These are phyloP conservation scores for Citrullus amarus DNA, from an alignment of 306 rosid genomes.

Conservation along the genomic window DNA sequence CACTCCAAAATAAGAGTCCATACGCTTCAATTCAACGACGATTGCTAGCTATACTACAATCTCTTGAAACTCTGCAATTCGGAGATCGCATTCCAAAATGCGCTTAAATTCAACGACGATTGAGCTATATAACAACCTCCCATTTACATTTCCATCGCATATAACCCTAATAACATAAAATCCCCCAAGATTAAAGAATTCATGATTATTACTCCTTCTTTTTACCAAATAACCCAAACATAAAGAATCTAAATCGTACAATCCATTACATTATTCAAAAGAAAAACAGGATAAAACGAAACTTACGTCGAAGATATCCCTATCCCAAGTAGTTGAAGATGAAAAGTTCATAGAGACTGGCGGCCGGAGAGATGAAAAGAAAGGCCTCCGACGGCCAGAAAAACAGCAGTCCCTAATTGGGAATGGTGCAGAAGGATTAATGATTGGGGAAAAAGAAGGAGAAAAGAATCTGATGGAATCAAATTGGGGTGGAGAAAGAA, in stretches of 20 bases:
- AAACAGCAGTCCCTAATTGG: not conserved
- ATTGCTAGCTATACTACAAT: not conserved
- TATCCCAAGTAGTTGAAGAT: not conserved
- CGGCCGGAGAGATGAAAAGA: not conserved
- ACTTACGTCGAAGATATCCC: not conserved
- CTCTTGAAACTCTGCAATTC: no score
- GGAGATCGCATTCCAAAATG: no score
- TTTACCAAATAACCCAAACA: no score
- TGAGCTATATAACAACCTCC: no score
- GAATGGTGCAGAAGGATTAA: not conserved
- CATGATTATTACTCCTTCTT: no score
- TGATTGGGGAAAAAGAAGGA: not conserved
- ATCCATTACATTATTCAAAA: no score
- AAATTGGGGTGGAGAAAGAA: not conserved
- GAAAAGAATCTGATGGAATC: not conserved
- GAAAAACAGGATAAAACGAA: not conserved
- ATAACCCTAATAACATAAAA: not conserved
- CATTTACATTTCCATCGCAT: not conserved
- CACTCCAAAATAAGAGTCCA: not conserved
- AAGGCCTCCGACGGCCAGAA: not conserved
- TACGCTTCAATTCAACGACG: not conserved
- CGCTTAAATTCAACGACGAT: no score
- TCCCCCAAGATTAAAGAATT: not conserved
- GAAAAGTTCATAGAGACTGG: not conserved
- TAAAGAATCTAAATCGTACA: no score